Base-by-base conservation (phyloP, 257 asterid species). In the Nemophila menziesii region DNA sequence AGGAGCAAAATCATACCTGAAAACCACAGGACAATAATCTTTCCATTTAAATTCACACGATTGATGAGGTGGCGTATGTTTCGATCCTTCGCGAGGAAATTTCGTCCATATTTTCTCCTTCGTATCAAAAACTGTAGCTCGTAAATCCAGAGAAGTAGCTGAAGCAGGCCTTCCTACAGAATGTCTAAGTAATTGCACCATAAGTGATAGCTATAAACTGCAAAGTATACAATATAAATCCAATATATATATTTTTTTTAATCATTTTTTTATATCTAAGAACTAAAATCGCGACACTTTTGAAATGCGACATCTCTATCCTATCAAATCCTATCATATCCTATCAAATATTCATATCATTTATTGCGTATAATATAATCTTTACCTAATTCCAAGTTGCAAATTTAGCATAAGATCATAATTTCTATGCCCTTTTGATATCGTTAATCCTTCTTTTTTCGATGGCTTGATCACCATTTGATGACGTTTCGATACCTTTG, bases 381-480 rank as follows among this genome's bases (percentile, higher is more conserved):
- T 4, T 2, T 80, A 89, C 98, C 95, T 78, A 72, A 89, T 80
- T 38, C 98, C 95, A 5, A 89, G 93, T 84, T 84, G 94, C 75
- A 89, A 67, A 67, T 89, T 89, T 14, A 89, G 85, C 95, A 84
- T 80, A 41, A 89, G 92, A 20, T 89, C 95, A 56, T 80, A 89
- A 54, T 78, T 76, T 49, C 70, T 80, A 38, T 89, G 98, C 19
- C 92, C 98, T 72, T 78, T 84, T 0, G 84, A 61, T 42, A 89
- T 89, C 1, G 80, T 64, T 10, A 52, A 51, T 45, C 98, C 95
- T 42, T 71, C 87, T 61, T 56, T 71, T 53, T 66, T 72, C 15
- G 67, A 45, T 2, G 83, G 83, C 63, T 70, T 78, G 43, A 83
- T 67, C 22, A 60, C 44, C 38, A 82, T 59, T 43, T 46, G 70